Conservation (phyloP, 139 green algal species). For the Coelastrella sp. region DNA sequence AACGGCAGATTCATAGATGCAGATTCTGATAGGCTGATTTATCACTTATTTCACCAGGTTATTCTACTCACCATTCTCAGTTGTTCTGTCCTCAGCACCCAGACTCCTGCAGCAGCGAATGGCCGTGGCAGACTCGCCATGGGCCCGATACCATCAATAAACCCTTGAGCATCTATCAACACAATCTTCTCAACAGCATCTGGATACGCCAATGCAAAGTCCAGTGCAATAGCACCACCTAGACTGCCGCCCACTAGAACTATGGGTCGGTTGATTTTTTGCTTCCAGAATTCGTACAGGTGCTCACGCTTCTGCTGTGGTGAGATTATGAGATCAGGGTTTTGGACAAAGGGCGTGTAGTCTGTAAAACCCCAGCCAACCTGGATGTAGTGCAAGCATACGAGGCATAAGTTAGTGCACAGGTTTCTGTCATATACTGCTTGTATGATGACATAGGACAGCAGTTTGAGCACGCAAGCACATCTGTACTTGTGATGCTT, state of each 20-base stretch:
- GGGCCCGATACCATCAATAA: constrained; percentile 89
- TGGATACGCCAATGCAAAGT: constrained; percentile 88
- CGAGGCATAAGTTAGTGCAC: too few relatives aligned
- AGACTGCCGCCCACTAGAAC: constrained; percentile 86
- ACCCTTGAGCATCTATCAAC: constrained; percentile 86
- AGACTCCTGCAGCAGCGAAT: constrained; percentile 71
- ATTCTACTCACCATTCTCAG: constrained; percentile 67
- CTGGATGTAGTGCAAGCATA: constrained; percentile 52
- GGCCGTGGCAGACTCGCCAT: constrained; percentile 76
- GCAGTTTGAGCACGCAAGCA: too few relatives aligned
- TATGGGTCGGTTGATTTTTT: constrained; percentile 69
- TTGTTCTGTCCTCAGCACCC: constrained; percentile 71
- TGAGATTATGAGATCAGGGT: constrained; percentile 51
- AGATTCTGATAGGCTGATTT: background rate
- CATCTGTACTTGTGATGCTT: too few relatives aligned
- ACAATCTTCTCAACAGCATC: constrained; percentile 79
- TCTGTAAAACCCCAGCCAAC: constrained; percentile 89
- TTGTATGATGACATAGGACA: too few relatives aligned
- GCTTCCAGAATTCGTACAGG: constrained; percentile 81
- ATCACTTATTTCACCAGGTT: background rate
- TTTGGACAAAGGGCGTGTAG: constrained; percentile 47
- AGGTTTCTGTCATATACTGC: too few relatives aligned
- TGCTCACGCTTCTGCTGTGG: constrained; percentile 85
- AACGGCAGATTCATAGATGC: background rate
- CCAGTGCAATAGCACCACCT: constrained; percentile 90